These are phyloP conservation scores for Evernia prunastri DNA, from an alignment of 495 filamentous ascomycete species.

Conservation along the genomic window DNA sequence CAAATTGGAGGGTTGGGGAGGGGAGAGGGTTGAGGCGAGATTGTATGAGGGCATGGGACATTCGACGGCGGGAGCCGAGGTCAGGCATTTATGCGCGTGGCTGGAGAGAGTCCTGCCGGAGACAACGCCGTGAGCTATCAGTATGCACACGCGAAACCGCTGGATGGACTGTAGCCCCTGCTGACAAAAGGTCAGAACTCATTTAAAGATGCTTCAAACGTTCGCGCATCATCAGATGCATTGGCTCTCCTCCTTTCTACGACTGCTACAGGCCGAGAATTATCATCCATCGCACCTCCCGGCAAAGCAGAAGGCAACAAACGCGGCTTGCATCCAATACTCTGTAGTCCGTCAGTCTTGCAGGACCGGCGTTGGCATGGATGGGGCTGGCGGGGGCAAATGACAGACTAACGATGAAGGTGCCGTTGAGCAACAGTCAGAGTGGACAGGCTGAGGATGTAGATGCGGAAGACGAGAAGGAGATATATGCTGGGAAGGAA, in stretches of 20 bases:
- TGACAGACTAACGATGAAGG: no score
- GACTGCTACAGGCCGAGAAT: not conserved
- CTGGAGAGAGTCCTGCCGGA: constrained; percentile 10
- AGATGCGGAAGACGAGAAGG: no score
- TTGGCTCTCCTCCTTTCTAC: not conserved
- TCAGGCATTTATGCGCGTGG: constrained; percentile 11
- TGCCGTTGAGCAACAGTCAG: no score
- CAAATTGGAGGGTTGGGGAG: constrained; percentile 8
- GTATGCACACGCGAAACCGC: not conserved
- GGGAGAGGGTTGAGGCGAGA: constrained; percentile 5
- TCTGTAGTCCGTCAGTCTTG: not conserved
- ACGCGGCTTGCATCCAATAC: not conserved
- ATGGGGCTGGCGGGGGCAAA: no score
- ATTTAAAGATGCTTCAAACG: not conserved
- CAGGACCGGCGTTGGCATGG: no score
- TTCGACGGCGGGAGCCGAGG: constrained; percentile 7
- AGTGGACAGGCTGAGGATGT: no score
- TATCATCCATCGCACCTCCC: not conserved
- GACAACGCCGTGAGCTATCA: not conserved
- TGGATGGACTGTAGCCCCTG: not conserved
- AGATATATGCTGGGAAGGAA: no score
- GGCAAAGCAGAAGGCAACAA: no score
- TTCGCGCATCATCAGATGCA: not conserved
- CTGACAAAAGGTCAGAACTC: not conserved
- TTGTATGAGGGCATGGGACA: constrained; percentile 17